These are phyloP conservation scores for Ophiostoma ips DNA, from an alignment of 2,329 filamentous ascomycete genomes.

Conservation along the genomic window DNA sequence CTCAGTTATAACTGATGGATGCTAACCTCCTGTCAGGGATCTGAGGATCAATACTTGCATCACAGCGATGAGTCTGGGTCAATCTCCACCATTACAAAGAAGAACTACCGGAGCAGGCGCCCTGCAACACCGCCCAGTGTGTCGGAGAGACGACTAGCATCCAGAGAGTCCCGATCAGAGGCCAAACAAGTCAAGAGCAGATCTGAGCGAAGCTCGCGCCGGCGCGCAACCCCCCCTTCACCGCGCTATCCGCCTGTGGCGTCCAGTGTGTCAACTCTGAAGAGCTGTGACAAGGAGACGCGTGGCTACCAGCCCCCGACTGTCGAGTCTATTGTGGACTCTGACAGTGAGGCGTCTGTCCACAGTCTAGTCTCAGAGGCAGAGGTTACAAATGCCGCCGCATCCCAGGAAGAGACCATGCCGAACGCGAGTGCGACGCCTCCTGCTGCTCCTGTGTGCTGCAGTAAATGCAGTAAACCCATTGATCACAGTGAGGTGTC, in stretches of 20 bases:
- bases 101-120: neutral
- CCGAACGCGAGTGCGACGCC: neutral
- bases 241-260: neutral
- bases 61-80: neutral
- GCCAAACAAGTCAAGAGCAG: too few relatives aligned
- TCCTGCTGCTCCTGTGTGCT: neutral
- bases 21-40: neutral
- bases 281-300: neutral
- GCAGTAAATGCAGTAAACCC: neutral
- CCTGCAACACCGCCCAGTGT: neutral
- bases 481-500: neutral
- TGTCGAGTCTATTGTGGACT: slow-evolving; percentile 10
- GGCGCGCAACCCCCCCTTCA: neutral
- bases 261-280: neutral
- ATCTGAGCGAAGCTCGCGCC: neutral
- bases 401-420: neutral
- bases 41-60: neutral
- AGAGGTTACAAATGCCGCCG: neutral
- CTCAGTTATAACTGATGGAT: neutral
- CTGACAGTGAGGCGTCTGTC: neutral
- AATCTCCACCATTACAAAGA: neutral
- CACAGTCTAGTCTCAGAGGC: neutral
- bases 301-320: slow-evolving; percentile 7
- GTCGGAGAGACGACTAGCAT: neutral
- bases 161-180: too few relatives aligned